phyloP scores from a whole-genome alignment of 2,329 filamentous ascomycete species.

The Periconia macrospinosa region DNA sequence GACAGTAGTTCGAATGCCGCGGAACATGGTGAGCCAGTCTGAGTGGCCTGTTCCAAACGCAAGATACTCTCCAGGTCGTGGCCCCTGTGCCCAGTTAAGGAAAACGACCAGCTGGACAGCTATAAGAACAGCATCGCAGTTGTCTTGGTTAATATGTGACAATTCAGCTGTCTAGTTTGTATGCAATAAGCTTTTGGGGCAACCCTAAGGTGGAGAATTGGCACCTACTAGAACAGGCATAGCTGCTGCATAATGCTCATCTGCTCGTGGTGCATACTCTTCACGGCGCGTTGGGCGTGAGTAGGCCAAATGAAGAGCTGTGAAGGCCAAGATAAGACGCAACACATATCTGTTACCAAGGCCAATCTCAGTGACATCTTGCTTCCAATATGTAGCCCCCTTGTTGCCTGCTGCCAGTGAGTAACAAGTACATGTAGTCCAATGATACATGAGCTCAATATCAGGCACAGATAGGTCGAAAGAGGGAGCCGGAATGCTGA shows the following conservation, averaged over 20 bases:
- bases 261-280: conserved; percentile 18
- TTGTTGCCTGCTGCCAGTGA: conserved; percentile 21
- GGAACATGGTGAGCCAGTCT: conserved; percentile 35
- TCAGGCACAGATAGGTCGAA: conserved; percentile 16
- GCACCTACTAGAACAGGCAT: conserved; percentile 5
- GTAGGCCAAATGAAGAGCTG: conserved; percentile 27
- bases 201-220: too few species aligned
- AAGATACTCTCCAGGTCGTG: conserved; percentile 30
- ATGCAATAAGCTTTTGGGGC: too few species aligned
- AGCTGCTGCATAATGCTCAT: conserved; percentile 25
- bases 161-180: conserved; percentile 3
- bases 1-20: conserved; percentile 27
- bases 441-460: conserved; percentile 31
- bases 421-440: conserved; percentile 26
- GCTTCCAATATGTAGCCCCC: conserved; percentile 16
- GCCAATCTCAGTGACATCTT: conserved; percentile 20
- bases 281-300: conserved; percentile 20
- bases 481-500: neutral
- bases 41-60: conserved; percentile 28
- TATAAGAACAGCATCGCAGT: conserved; percentile 27
- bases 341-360: conserved; percentile 20
- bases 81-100: conserved; percentile 27
- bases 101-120: conserved; percentile 31
- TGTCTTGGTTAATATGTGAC: conserved; percentile 16
- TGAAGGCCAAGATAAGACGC: conserved; percentile 28